A percentile compares a stretch with the other conserved stretches of the same genome.
Evolutionary conservation across 1,139 yeast genomes (phyloP).

Genomic region (Zygosaccharomyces pseudobailii): DNA sequence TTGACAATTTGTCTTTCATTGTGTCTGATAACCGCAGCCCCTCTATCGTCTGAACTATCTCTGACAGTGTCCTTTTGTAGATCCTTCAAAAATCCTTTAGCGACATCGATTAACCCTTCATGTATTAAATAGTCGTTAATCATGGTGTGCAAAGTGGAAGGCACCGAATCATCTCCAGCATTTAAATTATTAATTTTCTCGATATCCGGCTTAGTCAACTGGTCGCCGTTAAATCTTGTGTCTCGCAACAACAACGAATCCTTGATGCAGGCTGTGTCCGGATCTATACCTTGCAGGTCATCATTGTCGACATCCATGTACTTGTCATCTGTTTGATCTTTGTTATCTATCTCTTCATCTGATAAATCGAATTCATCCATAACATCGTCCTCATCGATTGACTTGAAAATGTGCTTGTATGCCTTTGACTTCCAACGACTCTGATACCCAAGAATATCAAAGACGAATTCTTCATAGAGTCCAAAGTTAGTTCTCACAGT

Average conservation of each 20-base stretch:
- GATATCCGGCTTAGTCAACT: constrained; percentile 26
- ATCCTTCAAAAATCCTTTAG: constrained; percentile 55
- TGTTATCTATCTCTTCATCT: constrained; percentile 11
- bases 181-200: constrained; percentile 25
- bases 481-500: constrained; percentile 70
- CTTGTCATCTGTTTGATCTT: constrained; percentile 9
- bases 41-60: constrained; percentile 20
- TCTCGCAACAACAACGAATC: constrained; percentile 21
- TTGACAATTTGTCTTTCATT: constrained; percentile 29
- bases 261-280: constrained; percentile 3
- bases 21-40: constrained; percentile 22
- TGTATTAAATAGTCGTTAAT: constrained; percentile 68
- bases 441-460: constrained; percentile 66
- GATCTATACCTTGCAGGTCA: not conserved
- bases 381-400: constrained; percentile 15
- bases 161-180: constrained; percentile 35
- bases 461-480: constrained; percentile 49
- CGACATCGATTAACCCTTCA: constrained; percentile 67
- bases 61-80: constrained; percentile 32
- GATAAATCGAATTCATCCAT: constrained; percentile 13
- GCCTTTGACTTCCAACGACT: constrained; percentile 39
- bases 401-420: constrained; percentile 29
- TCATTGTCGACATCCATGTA: constrained; percentile 12
- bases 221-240: constrained; percentile 21
- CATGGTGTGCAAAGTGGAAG: constrained; percentile 48